Conservation (phyloP, 1,139 yeast species). For the Suhomyces choctaworum region DNA sequence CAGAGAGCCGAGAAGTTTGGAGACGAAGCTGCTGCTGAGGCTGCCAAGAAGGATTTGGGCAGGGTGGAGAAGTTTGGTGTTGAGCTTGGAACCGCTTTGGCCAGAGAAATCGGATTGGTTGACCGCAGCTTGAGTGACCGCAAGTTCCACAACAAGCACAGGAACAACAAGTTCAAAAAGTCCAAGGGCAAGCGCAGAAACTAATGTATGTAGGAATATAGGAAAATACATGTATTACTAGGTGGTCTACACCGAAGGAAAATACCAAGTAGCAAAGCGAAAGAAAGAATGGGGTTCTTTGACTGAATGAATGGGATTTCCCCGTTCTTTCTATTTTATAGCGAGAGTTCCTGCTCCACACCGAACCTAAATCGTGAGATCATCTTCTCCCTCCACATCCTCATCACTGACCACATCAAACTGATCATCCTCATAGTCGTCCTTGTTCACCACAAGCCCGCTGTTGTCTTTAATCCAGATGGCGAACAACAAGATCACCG, state of each 20-base stretch:
- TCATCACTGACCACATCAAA: conserved; percentile 27
- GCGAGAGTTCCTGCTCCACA: not conserved
- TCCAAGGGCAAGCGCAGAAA: conserved; percentile 11
- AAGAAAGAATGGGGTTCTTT: too few species aligned
- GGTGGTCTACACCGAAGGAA: conserved; percentile 1
- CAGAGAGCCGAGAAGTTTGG: conserved; percentile 80
- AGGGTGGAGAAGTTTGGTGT: conserved; percentile 87
- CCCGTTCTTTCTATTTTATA: not conserved
- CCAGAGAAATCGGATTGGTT: conserved; percentile 63
- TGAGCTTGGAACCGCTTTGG: conserved; percentile 64
- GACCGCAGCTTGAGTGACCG: conserved; percentile 30
- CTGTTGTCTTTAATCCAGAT: conserved; percentile 40
- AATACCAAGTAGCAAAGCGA: too few species aligned
- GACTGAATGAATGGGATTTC: too few species aligned
- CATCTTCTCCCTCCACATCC: too few species aligned
- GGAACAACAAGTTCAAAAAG: conserved; percentile 14
- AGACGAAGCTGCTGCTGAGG: conserved; percentile 52
- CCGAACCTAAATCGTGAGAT: conserved; percentile 8
- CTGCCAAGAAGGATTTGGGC: conserved; percentile 57
- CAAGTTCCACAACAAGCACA: conserved; percentile 15
- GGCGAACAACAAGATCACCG: conserved; percentile 27
- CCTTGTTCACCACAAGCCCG: conserved; percentile 32
- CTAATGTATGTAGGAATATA: conserved; percentile 6
- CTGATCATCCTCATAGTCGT: conserved; percentile 20
- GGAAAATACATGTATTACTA: conserved; percentile 2